Base-by-base conservation (phyloP, 2,329 filamentous ascomycete genomes). In the Hypoxylon sp. region DNA sequence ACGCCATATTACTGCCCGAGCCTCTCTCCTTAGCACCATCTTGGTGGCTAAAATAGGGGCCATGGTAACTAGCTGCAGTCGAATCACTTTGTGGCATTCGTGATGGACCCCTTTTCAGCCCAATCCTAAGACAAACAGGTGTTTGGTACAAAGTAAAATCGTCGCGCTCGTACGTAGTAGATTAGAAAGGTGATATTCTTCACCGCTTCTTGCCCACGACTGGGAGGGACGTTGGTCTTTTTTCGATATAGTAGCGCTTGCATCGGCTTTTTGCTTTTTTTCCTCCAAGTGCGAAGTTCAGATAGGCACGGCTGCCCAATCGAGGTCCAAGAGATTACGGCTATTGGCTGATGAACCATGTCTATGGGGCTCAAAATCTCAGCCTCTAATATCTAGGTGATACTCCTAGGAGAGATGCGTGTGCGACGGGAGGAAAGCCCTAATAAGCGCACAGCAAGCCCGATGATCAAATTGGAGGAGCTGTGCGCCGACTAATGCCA, bases 1-100 rank as follows among this genome's bases (percentile, higher is more conserved):
- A 50, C 45, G 33, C 31, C 41, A 41, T 56, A 21, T 7, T 55
- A 21, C 31, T 37, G 46, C 31, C 26, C 27, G 26, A 46, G 33
- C 11, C 4, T 46, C 27, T 35, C 18, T 46, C 26, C 17, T 27
- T 21, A 33, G 17, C 18, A 46, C 27, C 10, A 7, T 33, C 9
- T 9, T 35, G 27, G 24, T 18, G 18, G 24, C 21, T 13, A 7
- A 23, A 38, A 48, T 13, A 35, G 37, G 18, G 11, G 27, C 15
- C 7, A 17, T 2, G 20, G 29, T 8, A 4, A 15, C 33, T 15
- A 26, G 18, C 26, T 35, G 24, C 9, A 33, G 33, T 35, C 21
- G 4, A 23, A 38, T 33, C 17, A 20, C 26, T n/a, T 27, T 33
- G n/a, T 46, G 15, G 29, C 42, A 46, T 46, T 17, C 23, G 42